These are phyloP conservation scores for Aspergillus nidulans DNA, from an alignment of 495 filamentous ascomycete species.

Conservation along the genomic window DNA sequence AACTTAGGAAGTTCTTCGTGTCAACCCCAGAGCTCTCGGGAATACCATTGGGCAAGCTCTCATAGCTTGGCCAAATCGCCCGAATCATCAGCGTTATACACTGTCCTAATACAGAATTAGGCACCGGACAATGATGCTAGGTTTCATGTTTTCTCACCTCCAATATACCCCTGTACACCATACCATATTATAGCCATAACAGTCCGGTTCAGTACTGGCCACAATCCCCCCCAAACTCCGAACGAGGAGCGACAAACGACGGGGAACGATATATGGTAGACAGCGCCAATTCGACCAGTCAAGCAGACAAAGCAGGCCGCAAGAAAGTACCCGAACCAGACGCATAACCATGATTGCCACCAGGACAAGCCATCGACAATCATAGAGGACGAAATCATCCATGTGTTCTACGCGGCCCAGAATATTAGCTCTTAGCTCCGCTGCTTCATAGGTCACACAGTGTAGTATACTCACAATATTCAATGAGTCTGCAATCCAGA, in stretches of 20 bases:
- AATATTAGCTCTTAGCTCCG: constrained; percentile 16
- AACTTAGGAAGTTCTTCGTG: constrained; percentile 71
- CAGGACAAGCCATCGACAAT: constrained; percentile 77
- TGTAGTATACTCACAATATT: constrained; percentile 62
- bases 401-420: constrained; percentile 66
- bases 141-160: constrained; percentile 44
- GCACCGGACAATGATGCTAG: neutral
- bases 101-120: constrained; percentile 39
- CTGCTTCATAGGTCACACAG: neutral
- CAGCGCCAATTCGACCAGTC: constrained; percentile 84
- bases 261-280: constrained; percentile 85
- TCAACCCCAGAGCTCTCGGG: constrained; percentile 61
- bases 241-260: constrained; percentile 72
- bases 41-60: constrained; percentile 63
- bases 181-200: constrained; percentile 78
- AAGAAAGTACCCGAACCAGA: constrained; percentile 79
- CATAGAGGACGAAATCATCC: constrained; percentile 90
- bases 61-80: constrained; percentile 72
- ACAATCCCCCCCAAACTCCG: constrained; percentile 82
- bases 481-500: constrained; percentile 91
- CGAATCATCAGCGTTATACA: constrained; percentile 80
- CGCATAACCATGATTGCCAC: constrained; percentile 95
- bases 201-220: constrained; percentile 87
- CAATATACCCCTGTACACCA: constrained; percentile 82
- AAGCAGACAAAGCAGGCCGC: constrained; percentile 68